These are phyloP conservation scores for Paxillus ammoniavirescens DNA, from an alignment of 768 basidiomycete genomes.

Conservation along the genomic window DNA sequence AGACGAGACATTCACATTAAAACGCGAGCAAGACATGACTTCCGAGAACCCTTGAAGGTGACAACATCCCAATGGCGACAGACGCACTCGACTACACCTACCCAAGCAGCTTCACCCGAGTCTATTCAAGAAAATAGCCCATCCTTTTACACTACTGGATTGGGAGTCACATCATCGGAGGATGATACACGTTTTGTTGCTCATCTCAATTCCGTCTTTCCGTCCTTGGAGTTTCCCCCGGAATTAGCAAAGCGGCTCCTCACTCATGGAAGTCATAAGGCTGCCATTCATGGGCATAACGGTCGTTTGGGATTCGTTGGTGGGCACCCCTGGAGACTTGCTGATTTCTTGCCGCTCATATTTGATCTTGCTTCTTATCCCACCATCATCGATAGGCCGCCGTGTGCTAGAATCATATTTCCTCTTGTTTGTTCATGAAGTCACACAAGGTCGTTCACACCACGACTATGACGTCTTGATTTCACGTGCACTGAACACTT, in stretches of 20 bases:
- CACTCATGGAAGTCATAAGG: constrained; percentile 75
- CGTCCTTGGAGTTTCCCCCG: constrained; percentile 64
- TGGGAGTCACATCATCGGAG: constrained; percentile 3
- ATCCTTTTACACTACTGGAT: background rate
- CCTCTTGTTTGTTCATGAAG: constrained; percentile 65
- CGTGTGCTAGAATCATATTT: constrained; percentile 77
- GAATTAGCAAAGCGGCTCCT: constrained; percentile 71
- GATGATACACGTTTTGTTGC: constrained; percentile 36
- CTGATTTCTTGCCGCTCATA: background rate
- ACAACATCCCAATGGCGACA: background rate
- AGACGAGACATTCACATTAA: constrained; percentile 3
- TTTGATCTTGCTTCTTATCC: background rate
- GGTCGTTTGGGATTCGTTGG: constrained; percentile 71
- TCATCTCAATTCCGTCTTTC: constrained; percentile 64
- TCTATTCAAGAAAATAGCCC: background rate
- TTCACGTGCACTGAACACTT: constrained; percentile 62
- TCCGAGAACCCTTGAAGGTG: background rate
- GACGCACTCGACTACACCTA: background rate
- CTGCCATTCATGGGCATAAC: constrained; percentile 68
- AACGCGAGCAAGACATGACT: background rate
- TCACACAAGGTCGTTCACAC: constrained; percentile 40
- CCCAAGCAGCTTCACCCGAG: constrained; percentile 1
- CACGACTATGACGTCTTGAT: constrained; percentile 60
- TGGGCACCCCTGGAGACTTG: constrained; percentile 20
- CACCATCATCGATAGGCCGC: constrained; percentile 50